Base-by-base conservation (phyloP, 1,139 yeast species). In the Geotrichum aggregatum region DNA sequence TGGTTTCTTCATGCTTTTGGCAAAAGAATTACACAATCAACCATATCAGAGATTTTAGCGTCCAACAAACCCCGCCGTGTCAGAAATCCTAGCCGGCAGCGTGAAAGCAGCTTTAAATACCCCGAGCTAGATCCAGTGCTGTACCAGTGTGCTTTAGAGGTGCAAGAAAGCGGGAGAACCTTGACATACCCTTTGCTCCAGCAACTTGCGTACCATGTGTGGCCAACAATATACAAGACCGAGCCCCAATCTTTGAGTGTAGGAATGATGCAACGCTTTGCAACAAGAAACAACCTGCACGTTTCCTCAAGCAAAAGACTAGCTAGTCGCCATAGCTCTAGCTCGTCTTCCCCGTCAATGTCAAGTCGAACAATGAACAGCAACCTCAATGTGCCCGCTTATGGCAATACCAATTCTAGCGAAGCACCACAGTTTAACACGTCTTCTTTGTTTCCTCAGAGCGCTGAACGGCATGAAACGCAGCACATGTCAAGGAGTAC, bases 191-290 rank as follows among this genome's bases (percentile, higher is more conserved):
- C 50, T 4, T 19, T 47, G 4, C 45, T 47, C 10, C 50, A 47
- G 35, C 44, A 47, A 13, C 26, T 47, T n/a, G 50, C 50, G n/a
- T 39, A 39, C 21, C 40, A 47, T 8, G n/a, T 31, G 11, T 47
- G 50, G 50, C 44, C 42, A 1, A 8, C 14, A 11, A 39, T 47
- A 5, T 47, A 47, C 30, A 10, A 40, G 8, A 7, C 33, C 10
- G 39, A 30, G 10, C 30, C 35, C 16, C 39, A 36, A 21, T 39
- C 31, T 19, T 14, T 47, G 14, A 47, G 50, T 21, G 45, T 47
- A 8, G 50, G 50, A 6, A 47, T 47, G 50, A 47, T 47, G 50
- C 50, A 47, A 24, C 31, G 50, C 13, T 47, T 47, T 30, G 50
- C 45, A 3, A 33, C 43, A 14, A 26, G 50, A 33, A 47, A 47